These are phyloP conservation scores for Kodamaea suecica DNA, from an alignment of 1,139 yeast genomes.

Conservation along the genomic window DNA sequence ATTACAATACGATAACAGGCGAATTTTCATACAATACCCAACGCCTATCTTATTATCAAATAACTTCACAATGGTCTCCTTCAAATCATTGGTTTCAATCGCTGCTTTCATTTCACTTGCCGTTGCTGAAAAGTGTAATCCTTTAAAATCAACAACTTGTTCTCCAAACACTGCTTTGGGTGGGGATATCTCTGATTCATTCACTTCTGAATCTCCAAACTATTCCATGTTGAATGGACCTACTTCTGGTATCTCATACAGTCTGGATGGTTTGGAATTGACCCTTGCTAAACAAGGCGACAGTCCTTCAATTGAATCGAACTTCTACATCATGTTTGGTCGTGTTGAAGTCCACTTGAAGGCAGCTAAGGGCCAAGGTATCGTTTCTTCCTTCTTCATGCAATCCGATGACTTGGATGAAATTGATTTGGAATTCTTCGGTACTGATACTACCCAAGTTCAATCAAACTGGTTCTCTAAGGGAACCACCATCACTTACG, in stretches of 20 bases:
- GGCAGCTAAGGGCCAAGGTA: slow-evolving; percentile 74
- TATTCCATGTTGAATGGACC: slow-evolving; percentile 25
- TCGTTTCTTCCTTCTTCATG: slow-evolving; percentile 74
- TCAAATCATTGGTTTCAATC: slow-evolving; percentile 7
- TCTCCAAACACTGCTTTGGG: slow-evolving; percentile 56
- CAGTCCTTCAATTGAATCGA: slow-evolving; percentile 71
- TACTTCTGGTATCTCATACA: slow-evolving; percentile 24
- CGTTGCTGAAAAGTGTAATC: slow-evolving; percentile 30
- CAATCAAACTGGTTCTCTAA: slow-evolving; percentile 82
- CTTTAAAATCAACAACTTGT: slow-evolving; percentile 29
- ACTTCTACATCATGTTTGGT: slow-evolving; percentile 85
- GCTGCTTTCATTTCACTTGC: slow-evolving; percentile 8
- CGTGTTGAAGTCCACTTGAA: slow-evolving; percentile 67
- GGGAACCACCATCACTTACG: slow-evolving; percentile 71
- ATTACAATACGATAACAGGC: background rate
- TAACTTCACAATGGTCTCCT: slow-evolving; percentile 2
- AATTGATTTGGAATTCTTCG: slow-evolving; percentile 82
- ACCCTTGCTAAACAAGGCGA: slow-evolving; percentile 62
- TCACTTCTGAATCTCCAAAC: slow-evolving; percentile 39
- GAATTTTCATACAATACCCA: slow-evolving; percentile 1
- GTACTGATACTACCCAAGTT: slow-evolving; percentile 67
- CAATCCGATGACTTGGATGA: slow-evolving; percentile 88
- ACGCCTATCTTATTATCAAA: too few species aligned
- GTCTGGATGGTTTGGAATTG: slow-evolving; percentile 52
- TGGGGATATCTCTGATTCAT: slow-evolving; percentile 48